Conservation (phyloP, 2,329 filamentous ascomycete genomes). For the Cladosporium halotolerans region DNA sequence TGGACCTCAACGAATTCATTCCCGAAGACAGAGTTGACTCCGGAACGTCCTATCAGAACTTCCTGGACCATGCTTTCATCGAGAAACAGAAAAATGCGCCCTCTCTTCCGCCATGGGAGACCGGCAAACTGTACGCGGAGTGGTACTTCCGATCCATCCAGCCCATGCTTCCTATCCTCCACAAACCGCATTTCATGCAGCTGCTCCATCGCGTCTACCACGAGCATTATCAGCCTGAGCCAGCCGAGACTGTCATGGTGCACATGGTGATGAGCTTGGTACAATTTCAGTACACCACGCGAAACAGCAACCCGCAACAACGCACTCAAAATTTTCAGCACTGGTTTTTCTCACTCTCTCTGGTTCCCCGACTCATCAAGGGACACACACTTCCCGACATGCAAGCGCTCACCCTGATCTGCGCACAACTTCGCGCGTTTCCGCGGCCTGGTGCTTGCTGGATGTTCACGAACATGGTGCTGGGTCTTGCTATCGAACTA, state of each 20-base stretch:
- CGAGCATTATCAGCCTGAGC: constrained; percentile 56
- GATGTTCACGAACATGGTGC: constrained; percentile 58
- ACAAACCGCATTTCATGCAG: constrained; percentile 65
- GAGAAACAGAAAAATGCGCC: constrained; percentile 51
- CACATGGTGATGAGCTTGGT: constrained; percentile 77
- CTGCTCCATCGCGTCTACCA: constrained; percentile 66
- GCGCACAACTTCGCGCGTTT: constrained; percentile 66
- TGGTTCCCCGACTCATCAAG: constrained; percentile 58
- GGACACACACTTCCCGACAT: constrained; percentile 60
- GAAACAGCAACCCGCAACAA: constrained; percentile 55
- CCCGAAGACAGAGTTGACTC: constrained; percentile 55
- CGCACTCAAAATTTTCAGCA: constrained; percentile 67
- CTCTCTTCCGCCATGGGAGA: constrained; percentile 56
- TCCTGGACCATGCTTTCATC: constrained; percentile 60
- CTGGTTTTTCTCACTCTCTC: constrained; percentile 68
- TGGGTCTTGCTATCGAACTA: constrained; percentile 66
- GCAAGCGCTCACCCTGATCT: constrained; percentile 68
- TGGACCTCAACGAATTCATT: constrained; percentile 69
- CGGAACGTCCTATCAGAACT: constrained; percentile 63
- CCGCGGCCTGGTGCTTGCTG: constrained; percentile 72
- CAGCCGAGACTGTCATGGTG: constrained; percentile 62
- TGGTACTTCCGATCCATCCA: constrained; percentile 72
- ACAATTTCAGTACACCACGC: constrained; percentile 68
- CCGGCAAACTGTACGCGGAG: constrained; percentile 62
- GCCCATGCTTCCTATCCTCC: constrained; percentile 68